A percentile compares a stretch with the other conserved stretches of the same genome.
Evolutionary conservation across 2,329 filamentous ascomycete genomes (phyloP).

Genomic region (Colletotrichum noveboracense): DNA sequence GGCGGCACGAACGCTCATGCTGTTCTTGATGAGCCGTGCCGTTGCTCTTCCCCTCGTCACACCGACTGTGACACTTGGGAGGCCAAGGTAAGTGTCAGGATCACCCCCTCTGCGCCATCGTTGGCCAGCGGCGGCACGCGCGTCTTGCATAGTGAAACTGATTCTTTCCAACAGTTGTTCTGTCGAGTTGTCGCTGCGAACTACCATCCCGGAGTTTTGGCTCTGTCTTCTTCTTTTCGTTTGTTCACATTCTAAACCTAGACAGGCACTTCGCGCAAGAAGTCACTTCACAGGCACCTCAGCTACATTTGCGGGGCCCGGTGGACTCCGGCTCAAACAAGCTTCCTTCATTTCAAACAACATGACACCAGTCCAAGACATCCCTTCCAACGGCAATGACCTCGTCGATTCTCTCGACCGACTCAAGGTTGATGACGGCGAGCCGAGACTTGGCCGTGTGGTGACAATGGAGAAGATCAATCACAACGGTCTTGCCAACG

Average conservation of each 20-base stretch:
- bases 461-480: neutral
- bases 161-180: neutral
- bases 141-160: neutral
- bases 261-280: neutral
- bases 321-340: neutral
- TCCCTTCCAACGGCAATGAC: neutral
- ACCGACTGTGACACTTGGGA: neutral
- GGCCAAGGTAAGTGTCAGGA: neutral
- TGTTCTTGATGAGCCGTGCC: neutral
- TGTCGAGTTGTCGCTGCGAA: neutral
- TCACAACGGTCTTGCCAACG: neutral
- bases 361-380: neutral
- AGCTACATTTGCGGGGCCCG: neutral
- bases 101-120: neutral
- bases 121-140: neutral
- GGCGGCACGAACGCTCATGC: neutral
- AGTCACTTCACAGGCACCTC: neutral
- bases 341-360: neutral
- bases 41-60: neutral
- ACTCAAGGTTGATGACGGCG: neutral
- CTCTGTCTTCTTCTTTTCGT: neutral
- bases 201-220: neutral
- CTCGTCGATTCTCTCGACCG: neutral
- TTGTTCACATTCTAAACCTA: neutral
- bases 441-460: neutral